phyloP scores from a whole-genome alignment of 768 basidiomycete species.

The Pholiota molesta region DNA sequence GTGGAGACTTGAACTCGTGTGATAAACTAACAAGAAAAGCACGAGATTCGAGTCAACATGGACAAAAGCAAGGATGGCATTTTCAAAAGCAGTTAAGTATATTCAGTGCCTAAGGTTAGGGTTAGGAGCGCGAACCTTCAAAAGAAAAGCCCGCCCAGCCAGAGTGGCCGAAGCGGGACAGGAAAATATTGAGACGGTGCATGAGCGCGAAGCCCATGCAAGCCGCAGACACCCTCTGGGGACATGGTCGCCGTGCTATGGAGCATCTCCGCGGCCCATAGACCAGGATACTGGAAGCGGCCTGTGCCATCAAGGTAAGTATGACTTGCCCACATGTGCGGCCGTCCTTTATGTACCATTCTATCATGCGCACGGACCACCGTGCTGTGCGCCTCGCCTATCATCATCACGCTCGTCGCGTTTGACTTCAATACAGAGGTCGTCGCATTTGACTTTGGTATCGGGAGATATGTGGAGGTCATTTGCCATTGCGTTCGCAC shows the following conservation, averaged over 20 bases:
- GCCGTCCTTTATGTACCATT: slow-evolving; percentile 21
- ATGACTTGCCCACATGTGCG: slow-evolving; percentile 33
- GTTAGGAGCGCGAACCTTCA: slow-evolving; percentile 33
- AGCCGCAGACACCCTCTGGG: slow-evolving; percentile 42
- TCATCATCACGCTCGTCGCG: too few relatives aligned
- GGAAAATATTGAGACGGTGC: slow-evolving; percentile 80
- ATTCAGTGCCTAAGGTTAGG: slow-evolving; percentile 41
- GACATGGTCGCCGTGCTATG: slow-evolving; percentile 67
- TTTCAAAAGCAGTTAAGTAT: too few relatives aligned
- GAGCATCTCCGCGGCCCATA: slow-evolving; percentile 50
- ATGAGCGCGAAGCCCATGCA: slow-evolving; percentile 70
- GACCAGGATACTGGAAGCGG: slow-evolving; percentile 47
- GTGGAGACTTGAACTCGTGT: too few relatives aligned
- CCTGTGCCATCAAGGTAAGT: slow-evolving; percentile 46
- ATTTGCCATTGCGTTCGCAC: too few relatives aligned
- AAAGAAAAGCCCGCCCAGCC: slow-evolving; percentile 44
- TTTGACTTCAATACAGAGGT: too few relatives aligned
- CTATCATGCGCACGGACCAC: slow-evolving; percentile 32
- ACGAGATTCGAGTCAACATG: too few relatives aligned
- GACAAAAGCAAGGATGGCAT: too few relatives aligned
- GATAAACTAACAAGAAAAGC: too few relatives aligned
- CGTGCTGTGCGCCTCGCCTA: background rate
- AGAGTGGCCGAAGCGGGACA: slow-evolving; percentile 65
- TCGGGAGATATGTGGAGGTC: too few relatives aligned
- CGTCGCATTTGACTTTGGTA: too few relatives aligned